A percentile compares a stretch with the other conserved stretches of the same genome.
phyloP scores from a whole-genome alignment of 2,329 filamentous ascomycete species.

The Ophiognomonia clavigignenti-juglandacearum region DNA sequence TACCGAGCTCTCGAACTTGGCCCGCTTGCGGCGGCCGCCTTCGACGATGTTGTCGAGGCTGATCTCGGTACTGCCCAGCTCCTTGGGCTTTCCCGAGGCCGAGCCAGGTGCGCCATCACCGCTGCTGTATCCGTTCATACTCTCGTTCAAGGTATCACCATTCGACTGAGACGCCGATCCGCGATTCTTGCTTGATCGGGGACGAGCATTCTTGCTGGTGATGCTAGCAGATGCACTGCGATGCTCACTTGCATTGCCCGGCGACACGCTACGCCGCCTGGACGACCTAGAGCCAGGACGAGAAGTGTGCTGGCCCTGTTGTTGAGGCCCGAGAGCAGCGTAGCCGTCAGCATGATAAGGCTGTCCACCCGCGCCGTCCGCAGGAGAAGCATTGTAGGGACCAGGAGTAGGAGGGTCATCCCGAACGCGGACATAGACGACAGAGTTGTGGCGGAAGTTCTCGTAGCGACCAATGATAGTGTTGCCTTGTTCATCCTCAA shows the following conservation, averaged over 20 bases:
- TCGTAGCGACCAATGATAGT: conserved; percentile 94
- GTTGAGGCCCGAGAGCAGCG: conserved; percentile 40
- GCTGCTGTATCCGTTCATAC: conserved; percentile 74
- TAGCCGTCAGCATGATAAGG: conserved; percentile 49
- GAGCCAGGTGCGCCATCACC: conserved; percentile 78
- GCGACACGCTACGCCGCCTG: conserved; percentile 75
- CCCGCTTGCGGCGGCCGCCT: conserved; percentile 88
- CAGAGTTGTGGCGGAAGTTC: conserved; percentile 90
- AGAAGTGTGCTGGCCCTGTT: conserved; percentile 57
- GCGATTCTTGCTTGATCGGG: conserved; percentile 66
- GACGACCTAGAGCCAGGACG: conserved; percentile 67
- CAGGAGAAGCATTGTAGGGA: conserved; percentile 47
- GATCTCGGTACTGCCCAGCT: conserved; percentile 93
- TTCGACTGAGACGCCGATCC: conserved; percentile 39
- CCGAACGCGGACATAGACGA: conserved; percentile 86
- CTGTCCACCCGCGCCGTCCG: conserved; percentile 47
- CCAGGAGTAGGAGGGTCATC: conserved; percentile 47
- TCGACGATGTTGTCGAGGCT: conserved; percentile 98
- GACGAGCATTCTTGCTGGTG: conserved; percentile 60
- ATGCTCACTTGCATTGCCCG: conserved; percentile 60
- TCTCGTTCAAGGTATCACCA: conserved; percentile 61
- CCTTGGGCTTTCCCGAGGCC: conserved; percentile 71
- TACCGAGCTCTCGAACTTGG: conserved; percentile 96
- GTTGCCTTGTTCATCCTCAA: conserved; percentile 84
- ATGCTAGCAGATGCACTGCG: conserved; percentile 70